Percentiles rank a stretch among this genome's conserved stretches.
Conservation (phyloP, 2,329 filamentous ascomycete genomes). For the Trichoderma gracile region DNA sequence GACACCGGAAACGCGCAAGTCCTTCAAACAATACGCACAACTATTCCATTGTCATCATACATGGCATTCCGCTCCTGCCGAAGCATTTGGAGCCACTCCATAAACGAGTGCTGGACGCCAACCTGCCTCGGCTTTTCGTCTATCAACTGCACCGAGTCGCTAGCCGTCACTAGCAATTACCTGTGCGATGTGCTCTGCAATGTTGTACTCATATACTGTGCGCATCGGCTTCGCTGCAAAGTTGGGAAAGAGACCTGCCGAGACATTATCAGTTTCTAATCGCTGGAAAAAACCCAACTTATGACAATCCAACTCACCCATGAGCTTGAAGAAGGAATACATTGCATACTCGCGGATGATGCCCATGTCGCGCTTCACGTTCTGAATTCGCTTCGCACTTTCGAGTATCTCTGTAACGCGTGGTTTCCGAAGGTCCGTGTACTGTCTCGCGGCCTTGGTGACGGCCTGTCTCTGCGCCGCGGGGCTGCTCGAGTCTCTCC, state of each 20-base stretch:
- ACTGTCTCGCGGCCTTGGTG: constrained; percentile 28
- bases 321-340: constrained; percentile 29
- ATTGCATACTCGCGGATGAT: constrained; percentile 28
- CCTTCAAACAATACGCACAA: neutral
- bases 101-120: too few relatives aligned
- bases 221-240: constrained; percentile 20
- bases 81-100: neutral
- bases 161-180: neutral
- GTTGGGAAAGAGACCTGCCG: constrained; percentile 28
- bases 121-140: neutral
- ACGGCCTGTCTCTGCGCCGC: constrained; percentile 25
- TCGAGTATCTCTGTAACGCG: constrained; percentile 29
- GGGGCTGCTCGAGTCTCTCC: neutral
- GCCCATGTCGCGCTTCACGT: constrained; percentile 29
- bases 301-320: constrained; percentile 25
- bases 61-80: too few relatives aligned
- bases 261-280: neutral
- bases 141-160: neutral
- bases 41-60: neutral
- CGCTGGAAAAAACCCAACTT: neutral
- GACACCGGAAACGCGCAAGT: neutral
- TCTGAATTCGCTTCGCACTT: constrained; percentile 25
- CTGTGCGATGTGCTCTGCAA: constrained; percentile 25
- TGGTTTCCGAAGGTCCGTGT: constrained; percentile 29
- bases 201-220: constrained; percentile 27